Percentiles rank a stretch among this genome's conserved stretches.
These are phyloP conservation scores for Aspergillus pseudotamarii DNA, from an alignment of 2,329 filamentous ascomycete genomes.

Conservation along the genomic window DNA sequence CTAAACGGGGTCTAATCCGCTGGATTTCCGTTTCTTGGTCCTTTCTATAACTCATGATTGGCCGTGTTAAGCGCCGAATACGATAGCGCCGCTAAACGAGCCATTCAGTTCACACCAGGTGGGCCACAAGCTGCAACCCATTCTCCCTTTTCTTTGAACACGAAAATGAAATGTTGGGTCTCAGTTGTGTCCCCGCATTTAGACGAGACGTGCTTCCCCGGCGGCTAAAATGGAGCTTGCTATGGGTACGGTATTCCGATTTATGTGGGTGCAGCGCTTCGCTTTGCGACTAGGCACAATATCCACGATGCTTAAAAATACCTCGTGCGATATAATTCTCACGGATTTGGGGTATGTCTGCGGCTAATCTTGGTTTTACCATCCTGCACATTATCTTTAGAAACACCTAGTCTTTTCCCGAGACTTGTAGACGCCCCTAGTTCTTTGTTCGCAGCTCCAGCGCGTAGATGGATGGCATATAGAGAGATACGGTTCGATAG, in stretches of 20 bases:
- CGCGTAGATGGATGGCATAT: not conserved
- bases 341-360: not conserved
- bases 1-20: not conserved
- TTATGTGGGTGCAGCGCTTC: not conserved
- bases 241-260: not conserved
- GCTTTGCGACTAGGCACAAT: not conserved
- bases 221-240: not conserved
- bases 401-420: not conserved
- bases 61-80: not conserved
- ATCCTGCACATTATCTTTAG: not conserved
- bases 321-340: not conserved
- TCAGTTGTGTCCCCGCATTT: not conserved
- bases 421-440: not conserved
- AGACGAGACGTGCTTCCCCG: not conserved
- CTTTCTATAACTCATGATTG: not conserved
- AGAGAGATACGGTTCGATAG: not conserved
- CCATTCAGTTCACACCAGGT: not conserved
- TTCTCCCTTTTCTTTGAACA: not conserved
- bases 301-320: not conserved
- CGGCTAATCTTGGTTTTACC: not conserved
- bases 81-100: not conserved
- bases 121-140: not conserved
- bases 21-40: not conserved
- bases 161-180: not conserved
- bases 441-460: not conserved